A percentile compares a stretch with the other conserved stretches of the same genome.
Conservation (phyloP, 352 stramenopile species). For the Peronospora tabacina region DNA sequence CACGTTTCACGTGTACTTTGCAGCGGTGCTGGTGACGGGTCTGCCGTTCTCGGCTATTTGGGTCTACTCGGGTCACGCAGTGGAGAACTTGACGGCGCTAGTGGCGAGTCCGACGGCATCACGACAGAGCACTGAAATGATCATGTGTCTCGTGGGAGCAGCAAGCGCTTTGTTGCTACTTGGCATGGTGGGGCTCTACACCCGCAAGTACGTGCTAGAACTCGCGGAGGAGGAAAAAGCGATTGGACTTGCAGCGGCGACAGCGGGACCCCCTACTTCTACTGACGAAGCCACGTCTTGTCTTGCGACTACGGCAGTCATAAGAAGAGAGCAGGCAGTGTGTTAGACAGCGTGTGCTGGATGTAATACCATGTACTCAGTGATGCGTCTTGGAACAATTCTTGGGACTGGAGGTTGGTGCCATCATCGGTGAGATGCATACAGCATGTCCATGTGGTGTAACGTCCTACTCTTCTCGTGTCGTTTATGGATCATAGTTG, state of each 20-base stretch:
- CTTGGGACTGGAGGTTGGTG: conserved; percentile 8
- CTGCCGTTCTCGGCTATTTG: conserved; percentile 69
- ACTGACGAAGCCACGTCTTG: conserved; percentile 15
- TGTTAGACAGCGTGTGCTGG: conserved; percentile 10
- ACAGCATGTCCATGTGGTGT: too few species aligned
- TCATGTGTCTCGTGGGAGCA: conserved; percentile 48
- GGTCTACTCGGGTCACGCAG: conserved; percentile 66
- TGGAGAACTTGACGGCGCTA: conserved; percentile 49
- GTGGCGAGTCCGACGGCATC: conserved; percentile 33
- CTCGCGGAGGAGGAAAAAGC: conserved; percentile 45
- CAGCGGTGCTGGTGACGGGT: conserved; percentile 55
- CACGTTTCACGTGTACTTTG: conserved; percentile 52
- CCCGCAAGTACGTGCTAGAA: conserved; percentile 55
- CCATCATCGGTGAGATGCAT: conserved; percentile 18
- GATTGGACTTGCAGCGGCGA: not conserved
- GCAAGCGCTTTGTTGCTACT: conserved; percentile 50
- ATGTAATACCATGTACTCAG: conserved; percentile 19
- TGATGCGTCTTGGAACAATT: conserved; percentile 4
- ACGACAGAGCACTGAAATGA: conserved; percentile 42
- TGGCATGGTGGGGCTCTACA: conserved; percentile 55
- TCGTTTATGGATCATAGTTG: not conserved
- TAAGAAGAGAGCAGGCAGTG: not conserved
- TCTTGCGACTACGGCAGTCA: conserved; percentile 3
- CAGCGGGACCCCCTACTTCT: not conserved
- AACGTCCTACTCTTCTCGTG: too few species aligned